Percentiles rank a stretch among this genome's conserved stretches.
phyloP scores from a whole-genome alignment of 2,329 filamentous ascomycete species.

The Botrytis galanthina region DNA sequence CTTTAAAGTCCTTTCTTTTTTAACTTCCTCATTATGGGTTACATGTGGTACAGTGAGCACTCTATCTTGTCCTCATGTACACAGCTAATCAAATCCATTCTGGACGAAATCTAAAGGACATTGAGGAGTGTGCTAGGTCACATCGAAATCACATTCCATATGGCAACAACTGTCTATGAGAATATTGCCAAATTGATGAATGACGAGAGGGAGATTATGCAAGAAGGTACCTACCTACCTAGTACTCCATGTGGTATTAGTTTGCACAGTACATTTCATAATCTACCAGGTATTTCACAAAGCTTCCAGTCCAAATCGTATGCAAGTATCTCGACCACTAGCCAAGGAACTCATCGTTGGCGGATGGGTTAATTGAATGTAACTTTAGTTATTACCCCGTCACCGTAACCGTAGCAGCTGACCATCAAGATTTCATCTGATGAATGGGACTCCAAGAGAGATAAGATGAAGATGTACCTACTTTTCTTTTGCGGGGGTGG shows the following conservation, averaged over 20 bases:
- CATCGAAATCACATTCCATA: not conserved
- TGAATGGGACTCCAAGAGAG: not conserved
- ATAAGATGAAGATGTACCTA: slow-evolving; percentile 5
- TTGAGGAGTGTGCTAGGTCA: not conserved
- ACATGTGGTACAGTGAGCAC: slow-evolving; percentile 3
- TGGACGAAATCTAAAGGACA: not conserved
- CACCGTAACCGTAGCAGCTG: not conserved
- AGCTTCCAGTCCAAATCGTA: not conserved
- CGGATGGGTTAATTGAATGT: not conserved
- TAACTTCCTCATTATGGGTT: not conserved
- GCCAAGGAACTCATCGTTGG: not conserved
- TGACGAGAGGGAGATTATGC: not conserved
- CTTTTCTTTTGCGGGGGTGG: slow-evolving; percentile 12
- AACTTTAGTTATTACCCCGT: not conserved
- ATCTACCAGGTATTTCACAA: not conserved
- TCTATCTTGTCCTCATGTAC: slow-evolving; percentile 12
- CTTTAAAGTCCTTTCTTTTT: not conserved
- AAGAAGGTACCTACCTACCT: not conserved
- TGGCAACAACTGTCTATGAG: not conserved
- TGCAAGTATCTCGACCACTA: not conserved
- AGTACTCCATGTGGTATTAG: not conserved
- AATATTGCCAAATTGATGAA: not conserved
- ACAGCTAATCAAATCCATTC: not conserved
- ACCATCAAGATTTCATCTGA: slow-evolving; percentile 7
- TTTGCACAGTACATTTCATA: not conserved